A percentile compares a stretch with the other conserved stretches of the same genome.
These are phyloP conservation scores for Paracoccidioides lutzii DNA, from an alignment of 2,329 filamentous ascomycete genomes.

Conservation along the genomic window DNA sequence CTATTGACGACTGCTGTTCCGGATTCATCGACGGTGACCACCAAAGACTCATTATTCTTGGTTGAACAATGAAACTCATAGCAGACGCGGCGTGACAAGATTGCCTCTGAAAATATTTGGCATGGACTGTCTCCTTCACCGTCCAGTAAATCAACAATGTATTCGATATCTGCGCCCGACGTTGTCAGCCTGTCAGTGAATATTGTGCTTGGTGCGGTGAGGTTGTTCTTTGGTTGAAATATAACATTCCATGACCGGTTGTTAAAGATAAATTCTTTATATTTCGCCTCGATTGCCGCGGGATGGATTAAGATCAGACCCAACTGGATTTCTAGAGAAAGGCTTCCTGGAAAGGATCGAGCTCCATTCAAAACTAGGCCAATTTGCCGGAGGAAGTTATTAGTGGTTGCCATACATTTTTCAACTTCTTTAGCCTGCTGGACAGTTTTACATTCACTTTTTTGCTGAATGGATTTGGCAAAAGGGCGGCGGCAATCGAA, in stretches of 20 bases:
- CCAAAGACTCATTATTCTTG: constrained; percentile 18
- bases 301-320: constrained; percentile 22
- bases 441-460: constrained; percentile 8
- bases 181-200: constrained; percentile 29
- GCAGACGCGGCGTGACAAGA: constrained; percentile 10
- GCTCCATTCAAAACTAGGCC: constrained; percentile 22
- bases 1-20: constrained; percentile 20
- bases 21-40: constrained; percentile 22
- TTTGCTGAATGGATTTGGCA: not conserved
- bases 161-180: constrained; percentile 29
- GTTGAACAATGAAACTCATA: constrained; percentile 31
- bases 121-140: constrained; percentile 10
- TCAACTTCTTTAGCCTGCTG: constrained; percentile 5
- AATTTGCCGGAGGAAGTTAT: constrained; percentile 19
- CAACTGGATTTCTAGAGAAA: constrained; percentile 26
- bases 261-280: constrained; percentile 11
- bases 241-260: constrained; percentile 19
- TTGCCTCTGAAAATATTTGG: constrained; percentile 16
- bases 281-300: constrained; percentile 15
- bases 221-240: constrained; percentile 21
- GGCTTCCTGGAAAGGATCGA: constrained; percentile 22
- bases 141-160: constrained; percentile 23
- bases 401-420: constrained; percentile 9
- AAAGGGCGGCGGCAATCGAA: not conserved
- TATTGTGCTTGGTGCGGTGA: constrained; percentile 18